These are phyloP conservation scores for Nothophaeocryptopus gaeumannii DNA, from an alignment of 2,329 filamentous ascomycete genomes.

Conservation along the genomic window DNA sequence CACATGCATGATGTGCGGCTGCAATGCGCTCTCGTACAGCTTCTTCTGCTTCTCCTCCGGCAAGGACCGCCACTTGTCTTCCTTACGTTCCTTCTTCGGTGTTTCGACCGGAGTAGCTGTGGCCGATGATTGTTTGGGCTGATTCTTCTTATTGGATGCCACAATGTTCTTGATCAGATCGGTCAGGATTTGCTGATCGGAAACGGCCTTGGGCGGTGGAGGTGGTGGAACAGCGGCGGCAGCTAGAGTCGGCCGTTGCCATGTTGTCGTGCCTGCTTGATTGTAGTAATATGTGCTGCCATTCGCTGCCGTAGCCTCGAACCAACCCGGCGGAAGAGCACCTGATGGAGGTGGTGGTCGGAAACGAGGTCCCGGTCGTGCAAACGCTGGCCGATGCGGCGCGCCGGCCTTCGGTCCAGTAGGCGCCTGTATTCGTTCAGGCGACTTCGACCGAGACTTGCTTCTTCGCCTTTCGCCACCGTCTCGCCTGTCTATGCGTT, in stretches of 20 bases:
- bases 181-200: conserved; percentile 72
- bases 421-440: conserved; percentile 45
- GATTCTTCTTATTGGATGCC: conserved; percentile 57
- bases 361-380: conserved; percentile 43
- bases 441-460: conserved; percentile 49
- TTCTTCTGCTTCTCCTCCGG: conserved; percentile 87
- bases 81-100: conserved; percentile 53
- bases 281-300: conserved; percentile 86
- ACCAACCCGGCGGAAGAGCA: conserved; percentile 81
- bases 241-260: conserved; percentile 72
- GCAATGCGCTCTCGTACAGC: conserved; percentile 87
- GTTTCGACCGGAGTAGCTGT: conserved; percentile 65
- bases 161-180: conserved; percentile 69
- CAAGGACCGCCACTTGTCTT: conserved; percentile 68
- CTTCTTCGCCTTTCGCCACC: conserved; percentile 47
- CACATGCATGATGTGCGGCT: conserved; percentile 79
- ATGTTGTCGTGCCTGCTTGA: conserved; percentile 72
- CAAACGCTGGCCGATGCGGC: conserved; percentile 59
- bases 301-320: conserved; percentile 65
- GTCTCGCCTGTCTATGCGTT: conserved; percentile 61
- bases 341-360: conserved; percentile 48
- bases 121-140: conserved; percentile 53
- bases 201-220: conserved; percentile 61
- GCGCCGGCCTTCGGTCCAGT: conserved; percentile 53
- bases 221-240: conserved; percentile 56